phyloP scores from a whole-genome alignment of 257 asterid species.

The Solanum verrucosum region DNA sequence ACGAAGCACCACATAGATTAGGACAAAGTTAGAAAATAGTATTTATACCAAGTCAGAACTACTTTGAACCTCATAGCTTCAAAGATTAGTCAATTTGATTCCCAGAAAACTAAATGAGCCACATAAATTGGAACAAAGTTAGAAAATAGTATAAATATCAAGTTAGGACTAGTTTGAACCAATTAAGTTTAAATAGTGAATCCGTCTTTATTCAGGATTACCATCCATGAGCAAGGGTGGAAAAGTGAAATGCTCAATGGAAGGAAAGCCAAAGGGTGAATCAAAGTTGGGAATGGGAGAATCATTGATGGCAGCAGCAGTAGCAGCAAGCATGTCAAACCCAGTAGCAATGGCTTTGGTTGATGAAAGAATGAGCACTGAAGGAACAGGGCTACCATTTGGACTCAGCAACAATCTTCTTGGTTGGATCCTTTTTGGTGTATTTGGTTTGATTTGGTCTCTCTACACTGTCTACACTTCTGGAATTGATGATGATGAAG shows the following conservation, averaged over 20 bases:
- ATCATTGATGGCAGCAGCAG: slow-evolving; percentile 51
- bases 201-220: slow-evolving; percentile 22
- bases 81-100: neutral
- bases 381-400: slow-evolving; percentile 94
- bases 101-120: neutral
- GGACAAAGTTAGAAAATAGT: too few relatives aligned
- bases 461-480: slow-evolving; percentile 49
- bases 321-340: slow-evolving; percentile 54
- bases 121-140: neutral
- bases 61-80: neutral
- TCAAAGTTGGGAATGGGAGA: slow-evolving; percentile 58
- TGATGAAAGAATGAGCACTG: slow-evolving; percentile 97
- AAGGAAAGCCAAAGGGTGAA: slow-evolving; percentile 29
- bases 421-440: slow-evolving; percentile 78
- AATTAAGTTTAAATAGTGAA: neutral
- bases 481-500: slow-evolving; percentile 83
- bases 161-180: neutral
- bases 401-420: slow-evolving; percentile 87
- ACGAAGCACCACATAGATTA: neutral
- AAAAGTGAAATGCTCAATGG: slow-evolving; percentile 59
- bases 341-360: slow-evolving; percentile 87
- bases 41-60: too few relatives aligned
- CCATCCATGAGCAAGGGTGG: slow-evolving; percentile 54
- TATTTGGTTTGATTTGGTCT: slow-evolving; percentile 82
- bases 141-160: neutral